Conservation (phyloP, 129 eudicot species). For the Escallonia rubra region DNA sequence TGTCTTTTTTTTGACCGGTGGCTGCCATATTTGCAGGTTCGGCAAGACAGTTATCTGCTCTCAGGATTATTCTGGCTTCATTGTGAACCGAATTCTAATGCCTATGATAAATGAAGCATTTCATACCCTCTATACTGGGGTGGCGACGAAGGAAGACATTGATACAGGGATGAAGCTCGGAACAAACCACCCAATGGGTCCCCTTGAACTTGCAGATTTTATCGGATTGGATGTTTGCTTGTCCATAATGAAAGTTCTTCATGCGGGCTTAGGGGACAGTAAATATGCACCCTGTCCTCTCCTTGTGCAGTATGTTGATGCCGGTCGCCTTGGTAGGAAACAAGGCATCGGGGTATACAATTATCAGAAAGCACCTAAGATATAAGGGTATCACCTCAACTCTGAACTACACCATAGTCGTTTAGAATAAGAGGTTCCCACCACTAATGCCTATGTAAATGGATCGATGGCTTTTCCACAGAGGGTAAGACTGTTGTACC, state of each 20-base stretch:
- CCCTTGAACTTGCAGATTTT: slow-evolving; percentile 85
- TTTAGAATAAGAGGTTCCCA: not conserved
- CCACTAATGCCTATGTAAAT: not conserved
- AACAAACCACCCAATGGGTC: slow-evolving; percentile 95
- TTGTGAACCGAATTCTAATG: slow-evolving; percentile 82
- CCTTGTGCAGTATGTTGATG: slow-evolving; percentile 84
- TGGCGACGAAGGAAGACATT: slow-evolving; percentile 90
- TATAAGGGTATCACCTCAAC: slow-evolving; percentile 34
- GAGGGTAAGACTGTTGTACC: not conserved
- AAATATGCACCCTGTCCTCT: slow-evolving; percentile 92
- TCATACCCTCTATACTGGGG: slow-evolving; percentile 69
- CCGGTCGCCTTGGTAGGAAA: slow-evolving; percentile 91
- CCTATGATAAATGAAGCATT: slow-evolving; percentile 99
- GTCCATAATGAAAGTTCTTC: slow-evolving; percentile 78
- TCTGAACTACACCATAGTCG: slow-evolving; percentile 18
- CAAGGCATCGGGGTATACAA: slow-evolving; percentile 77
- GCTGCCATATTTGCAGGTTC: slow-evolving; percentile 38
- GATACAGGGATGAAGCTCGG: slow-evolving; percentile 98
- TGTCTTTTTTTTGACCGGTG: not conserved
- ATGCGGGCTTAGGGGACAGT: slow-evolving; percentile 69
- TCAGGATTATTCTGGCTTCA: slow-evolving; percentile 73
- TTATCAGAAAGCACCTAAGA: slow-evolving; percentile 33
- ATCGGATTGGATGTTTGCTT: slow-evolving; percentile 87
- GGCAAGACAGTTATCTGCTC: slow-evolving; percentile 80
- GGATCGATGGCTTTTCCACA: not conserved